Evolutionary conservation across 2,329 filamentous ascomycete genomes (phyloP), one percentile per base, ranked within the genome.

Genomic region (Arthroderma sp.): DNA sequence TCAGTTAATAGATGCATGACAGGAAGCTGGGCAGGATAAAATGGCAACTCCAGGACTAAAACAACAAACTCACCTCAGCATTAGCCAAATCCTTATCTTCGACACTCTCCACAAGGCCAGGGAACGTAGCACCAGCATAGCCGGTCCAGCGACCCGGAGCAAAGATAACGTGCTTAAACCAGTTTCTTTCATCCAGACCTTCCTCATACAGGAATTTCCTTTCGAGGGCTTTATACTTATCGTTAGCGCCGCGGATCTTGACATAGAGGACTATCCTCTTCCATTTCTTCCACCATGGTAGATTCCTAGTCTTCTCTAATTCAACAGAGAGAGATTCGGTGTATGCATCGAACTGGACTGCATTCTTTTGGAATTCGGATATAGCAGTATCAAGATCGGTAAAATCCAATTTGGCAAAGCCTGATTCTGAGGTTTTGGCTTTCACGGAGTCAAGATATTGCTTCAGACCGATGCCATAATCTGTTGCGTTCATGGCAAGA

Each of bases 91-190:
- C 66, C 1, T 61, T 59, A 38, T 66, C 70, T 29, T 79, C 74
- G 39, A 82, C 65, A 42, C 71, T 74, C 58, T 82, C 78, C 4
- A 79, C 72, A n/a, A 82, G 61, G 1, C 77, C 76, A 1, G 78
- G 78, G 53, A 76, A 82, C 6, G 77, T 79, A 3, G 74, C 78
- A 3, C 87, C 88, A 0, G 86, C 71, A 62, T 95, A 95, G 0
- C 88, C 88, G 0, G 86, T 94, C 86, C 87, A 94, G 40, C 89
- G 62, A 0, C 88, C 88, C 0, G 88, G 88, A 1, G 88, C 88
- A 64, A 93, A 95, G 1, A 95, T 83, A 2, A 94, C 82, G 57
- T 95, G 89, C 68, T 95, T 95, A 69, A 89, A 96, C 87, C 87
- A 95, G 27, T 70, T 69, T 48, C 89, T 71, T 1, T 78, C 78